Evolutionary conservation across 805 yeast species (phyloP), one percentile per base, ranked within the genome.

Genomic region (Candida peoriensis): DNA sequence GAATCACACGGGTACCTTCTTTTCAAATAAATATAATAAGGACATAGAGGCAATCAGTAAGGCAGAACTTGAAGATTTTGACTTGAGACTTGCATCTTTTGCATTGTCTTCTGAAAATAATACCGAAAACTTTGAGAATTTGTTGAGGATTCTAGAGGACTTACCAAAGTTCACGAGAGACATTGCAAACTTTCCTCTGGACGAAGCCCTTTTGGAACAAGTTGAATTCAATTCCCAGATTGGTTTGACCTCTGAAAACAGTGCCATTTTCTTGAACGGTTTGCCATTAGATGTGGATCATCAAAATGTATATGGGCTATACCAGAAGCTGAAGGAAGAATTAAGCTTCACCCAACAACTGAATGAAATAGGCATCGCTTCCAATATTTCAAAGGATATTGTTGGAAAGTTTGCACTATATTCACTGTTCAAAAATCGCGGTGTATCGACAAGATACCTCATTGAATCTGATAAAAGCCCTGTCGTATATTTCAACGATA

Each of bases 401-500:
- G 51, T 76, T 2, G 52, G 60, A 16, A 58, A 60, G 26, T 68
- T 71, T 46, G 64, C 76, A 0, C 33, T 61, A 3, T 29, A 58
- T 1, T 42, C 57, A 0, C 32, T 47, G 6, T 21, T 31, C 38
- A 30, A 51, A 46, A 30, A 43, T 34, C 31, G 50, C 39, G 29
- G 34, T 27, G 6, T 36, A 33, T 15, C 38, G 24, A 12, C 42
- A 27, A 29, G 68, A 62, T 38, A 50, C 54, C 17, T 43, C 28
- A 32, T 67, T 24, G 39, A 55, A 26, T 36, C 41, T 12, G 63
- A 64, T 38, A 43, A 52, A 20, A 30, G 36, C 47, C 57, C 50
- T 0, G 71, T 88, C 7, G 66, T 82, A 2, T 88, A 77, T 63
- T 68, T 90, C 49, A 93, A 90, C 51, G 83, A 93, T 54, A 61